Base-by-base conservation (phyloP, 2,329 filamentous ascomycete species). In the Corynespora cassiicola region DNA sequence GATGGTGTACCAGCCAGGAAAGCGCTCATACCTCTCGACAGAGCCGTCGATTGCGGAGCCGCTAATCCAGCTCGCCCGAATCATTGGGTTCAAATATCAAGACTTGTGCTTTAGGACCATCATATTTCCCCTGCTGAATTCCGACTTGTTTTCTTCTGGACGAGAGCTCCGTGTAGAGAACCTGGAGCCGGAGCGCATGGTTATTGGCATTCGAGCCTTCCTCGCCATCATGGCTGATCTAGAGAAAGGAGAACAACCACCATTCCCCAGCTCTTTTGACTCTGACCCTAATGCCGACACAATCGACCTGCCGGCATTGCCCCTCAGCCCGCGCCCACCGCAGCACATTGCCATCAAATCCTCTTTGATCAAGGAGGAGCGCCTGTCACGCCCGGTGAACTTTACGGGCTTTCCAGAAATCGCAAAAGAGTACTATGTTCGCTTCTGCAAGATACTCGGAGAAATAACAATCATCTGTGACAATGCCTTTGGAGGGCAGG, bases 391-490 rank as follows among this genome's bases (percentile, higher is more conserved):
- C 35, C 81, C 82, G 14, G 79, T 85, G 16, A 81, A 82, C 54
- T 79, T 76, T 5, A 69, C 74, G 6, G 76, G 75, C 14, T 77
- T 97, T 35, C 85, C 81, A 33, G 90, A 95, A 23, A 82, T 84
- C 15, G 85, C 89, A 1, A 86, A 85, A 57, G 88, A 94, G 27
- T 94, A 90, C 61, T 96, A 97, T 66, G 77, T 85, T 36, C 86
- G 87, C 35, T 99, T 99, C 56, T 97, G 92, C 63, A 90, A 96
- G 64, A 92, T 99, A 16, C 74, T 99, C 6, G 94, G 92, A 17
- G 95, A 96, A 64, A 95, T 99, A 39, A 96, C 91, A 2, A 87
- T 97, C 28, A 86, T 97, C 21, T 99, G 94, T 68, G 94, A 99
- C 66, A 94, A 96, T 56, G 88, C 92, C 0, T 99, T 99, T 71